Base-by-base conservation (phyloP, 2,329 filamentous ascomycete genomes). In the Fusarium paranaense region DNA sequence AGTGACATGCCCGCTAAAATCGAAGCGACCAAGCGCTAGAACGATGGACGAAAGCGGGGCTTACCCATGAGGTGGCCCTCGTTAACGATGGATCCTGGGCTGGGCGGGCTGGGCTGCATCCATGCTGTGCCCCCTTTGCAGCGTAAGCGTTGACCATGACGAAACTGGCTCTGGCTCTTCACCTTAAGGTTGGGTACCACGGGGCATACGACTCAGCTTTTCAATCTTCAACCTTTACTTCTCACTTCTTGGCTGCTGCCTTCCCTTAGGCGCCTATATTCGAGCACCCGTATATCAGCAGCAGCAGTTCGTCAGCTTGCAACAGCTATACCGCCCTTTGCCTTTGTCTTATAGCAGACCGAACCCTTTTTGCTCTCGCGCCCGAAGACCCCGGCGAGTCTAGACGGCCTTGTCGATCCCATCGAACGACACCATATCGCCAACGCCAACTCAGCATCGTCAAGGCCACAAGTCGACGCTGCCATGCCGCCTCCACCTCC, bases 401-500 rank as follows among this genome's bases (percentile, higher is more conserved):
- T 60, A 52, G 47, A 64, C 52, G 59, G 57, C 56, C 45, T 61
- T 62, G 47, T 73, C 59, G 57, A 67, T 62, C 58, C 56, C 65
- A 66, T 65, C 69, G 57, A 65, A 69, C 70, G 69, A 71, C 66
- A 67, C 63, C 64, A 47, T 65, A 61, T 69, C 70, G 40, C 60
- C 67, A 64, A 66, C 63, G 57, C 70, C 35, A 64, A 60, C 38
- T 22, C 52, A 42, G 72, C 61, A 45, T 64, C 62, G 27, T 65
- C 59, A 50, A 54, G 25, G 33, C 35, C 62, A 61, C 56, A 57
- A 32, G 35, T 54, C 40, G 22, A 61, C n/a, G 33, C 68, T 72
- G 68, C 18, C 50, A 84, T 84, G 83, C 84, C 82, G 73, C 79
- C 92, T 70, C 93, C 93, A 61, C 82, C 92, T 63, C 93, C 93